A percentile compares a stretch with the other conserved stretches of the same genome.
These are phyloP conservation scores for Leccinum longicurvipes DNA, from an alignment of 768 basidiomycete genomes.

Conservation along the genomic window DNA sequence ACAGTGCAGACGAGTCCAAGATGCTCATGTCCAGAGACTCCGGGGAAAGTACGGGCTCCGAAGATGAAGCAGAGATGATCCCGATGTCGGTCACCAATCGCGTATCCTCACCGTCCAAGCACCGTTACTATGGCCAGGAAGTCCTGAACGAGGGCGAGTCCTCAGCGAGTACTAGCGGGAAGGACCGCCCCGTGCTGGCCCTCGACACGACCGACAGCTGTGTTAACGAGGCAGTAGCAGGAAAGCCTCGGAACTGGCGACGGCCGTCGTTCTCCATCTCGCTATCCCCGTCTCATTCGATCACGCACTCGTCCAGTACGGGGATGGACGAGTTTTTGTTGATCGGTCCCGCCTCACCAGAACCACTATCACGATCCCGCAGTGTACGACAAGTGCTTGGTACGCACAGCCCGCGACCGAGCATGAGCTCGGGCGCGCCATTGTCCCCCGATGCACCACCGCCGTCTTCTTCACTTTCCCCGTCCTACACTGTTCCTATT, in stretches of 20 bases:
- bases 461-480: background rate
- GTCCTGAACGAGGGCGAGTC: conserved; percentile 1
- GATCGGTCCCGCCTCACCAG: conserved; percentile 7
- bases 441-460: background rate
- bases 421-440: background rate
- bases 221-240: background rate
- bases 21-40: conserved; percentile 6
- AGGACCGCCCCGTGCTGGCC: background rate
- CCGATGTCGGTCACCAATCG: conserved; percentile 17
- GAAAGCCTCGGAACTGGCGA: background rate
- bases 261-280: conserved; percentile 17
- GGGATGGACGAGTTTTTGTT: conserved; percentile 25
- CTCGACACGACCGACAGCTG: background rate
- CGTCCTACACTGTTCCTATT: background rate
- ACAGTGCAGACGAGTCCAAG: conserved; percentile 1
- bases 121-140: conserved; percentile 21
- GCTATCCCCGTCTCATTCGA: conserved; percentile 11
- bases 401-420: conserved; percentile 3
- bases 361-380: background rate
- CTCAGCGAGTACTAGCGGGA: background rate
- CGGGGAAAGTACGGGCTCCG: background rate
- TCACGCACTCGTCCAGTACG: conserved; percentile 11
- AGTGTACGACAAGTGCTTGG: conserved; percentile 5
- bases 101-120: conserved; percentile 16
- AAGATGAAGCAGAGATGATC: conserved; percentile 3